These are phyloP conservation scores for Hypoxylon sp. DNA, from an alignment of 2,329 filamentous ascomycete species.

Conservation along the genomic window DNA sequence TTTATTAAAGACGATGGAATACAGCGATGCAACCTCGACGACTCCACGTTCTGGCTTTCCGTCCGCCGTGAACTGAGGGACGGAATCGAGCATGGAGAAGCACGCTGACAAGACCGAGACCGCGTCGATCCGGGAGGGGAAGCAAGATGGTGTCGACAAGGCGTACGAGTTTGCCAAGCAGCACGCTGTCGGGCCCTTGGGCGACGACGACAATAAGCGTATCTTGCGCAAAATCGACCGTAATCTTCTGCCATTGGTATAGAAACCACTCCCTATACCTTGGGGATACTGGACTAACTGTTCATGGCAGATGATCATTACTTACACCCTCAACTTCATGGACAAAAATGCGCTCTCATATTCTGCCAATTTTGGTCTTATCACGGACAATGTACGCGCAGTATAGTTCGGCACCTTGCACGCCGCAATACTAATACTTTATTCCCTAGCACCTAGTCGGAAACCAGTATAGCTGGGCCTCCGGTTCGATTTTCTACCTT, in stretches of 20 bases:
- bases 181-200: slow-evolving; percentile 36
- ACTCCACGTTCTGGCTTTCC: slow-evolving; percentile 4
- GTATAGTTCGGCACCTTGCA: background rate
- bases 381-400: slow-evolving; percentile 37
- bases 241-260: slow-evolving; percentile 45
- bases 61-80: background rate
- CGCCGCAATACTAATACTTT: slow-evolving; percentile 8
- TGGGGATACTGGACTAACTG: slow-evolving; percentile 6
- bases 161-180: slow-evolving; percentile 43
- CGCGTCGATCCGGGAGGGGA: slow-evolving; percentile 28
- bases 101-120: slow-evolving; percentile 22
- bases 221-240: slow-evolving; percentile 47
- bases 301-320: slow-evolving; percentile 42
- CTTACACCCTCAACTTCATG: slow-evolving; percentile 49
- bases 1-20: slow-evolving; percentile 25
- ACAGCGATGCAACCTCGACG: slow-evolving; percentile 26
- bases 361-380: slow-evolving; percentile 45
- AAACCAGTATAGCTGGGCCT: slow-evolving; percentile 39
- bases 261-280: background rate
- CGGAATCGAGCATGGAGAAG: slow-evolving; percentile 33
- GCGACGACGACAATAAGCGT: slow-evolving; percentile 41
- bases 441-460: slow-evolving; percentile 30
- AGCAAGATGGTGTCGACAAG: slow-evolving; percentile 36
- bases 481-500: slow-evolving; percentile 65
- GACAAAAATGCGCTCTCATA: slow-evolving; percentile 49